A percentile compares a stretch with the other conserved stretches of the same genome.
Evolutionary conservation across 805 yeast genomes (phyloP).

Genomic region (Spathaspora arborariae): DNA sequence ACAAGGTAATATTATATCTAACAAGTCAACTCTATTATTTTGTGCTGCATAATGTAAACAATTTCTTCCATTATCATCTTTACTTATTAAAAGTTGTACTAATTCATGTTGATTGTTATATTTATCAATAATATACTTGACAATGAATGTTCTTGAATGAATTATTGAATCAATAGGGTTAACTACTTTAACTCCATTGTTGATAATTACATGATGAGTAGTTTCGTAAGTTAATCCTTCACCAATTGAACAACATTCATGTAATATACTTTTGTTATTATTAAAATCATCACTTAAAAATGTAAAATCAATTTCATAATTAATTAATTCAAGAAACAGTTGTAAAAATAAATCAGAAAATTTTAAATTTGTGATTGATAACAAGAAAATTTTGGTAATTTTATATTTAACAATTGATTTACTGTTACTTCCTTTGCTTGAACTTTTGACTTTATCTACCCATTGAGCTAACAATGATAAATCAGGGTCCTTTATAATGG

Average conservation of each 20-base stretch:
- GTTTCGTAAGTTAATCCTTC: slow-evolving; percentile 30
- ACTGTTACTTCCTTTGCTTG: slow-evolving; percentile 7
- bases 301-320: slow-evolving; percentile 53
- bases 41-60: slow-evolving; percentile 86
- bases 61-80: slow-evolving; percentile 70
- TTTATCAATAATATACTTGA: slow-evolving; percentile 28
- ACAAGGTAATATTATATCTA: slow-evolving; percentile 38
- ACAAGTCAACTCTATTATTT: slow-evolving; percentile 43
- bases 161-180: slow-evolving; percentile 34
- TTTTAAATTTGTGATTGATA: slow-evolving; percentile 60
- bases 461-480: slow-evolving; percentile 31
- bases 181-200: slow-evolving; percentile 40
- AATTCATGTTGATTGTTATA: slow-evolving; percentile 12
- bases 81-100: slow-evolving; percentile 25
- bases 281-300: slow-evolving; percentile 60
- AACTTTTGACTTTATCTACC: slow-evolving; percentile 34
- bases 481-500: slow-evolving; percentile 41
- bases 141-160: slow-evolving; percentile 36
- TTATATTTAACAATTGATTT: slow-evolving; percentile 17
- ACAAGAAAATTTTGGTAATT: slow-evolving; percentile 67
- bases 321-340: slow-evolving; percentile 42
- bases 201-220: slow-evolving; percentile 29
- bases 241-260: slow-evolving; percentile 53
- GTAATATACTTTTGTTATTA: slow-evolving; percentile 64
- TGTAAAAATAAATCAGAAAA: slow-evolving; percentile 61